Evolutionary conservation across 371 early-diverging fungal species (phyloP), one percentile per base, ranked within the genome.

Genomic region (Sporodiniella umbellata): DNA sequence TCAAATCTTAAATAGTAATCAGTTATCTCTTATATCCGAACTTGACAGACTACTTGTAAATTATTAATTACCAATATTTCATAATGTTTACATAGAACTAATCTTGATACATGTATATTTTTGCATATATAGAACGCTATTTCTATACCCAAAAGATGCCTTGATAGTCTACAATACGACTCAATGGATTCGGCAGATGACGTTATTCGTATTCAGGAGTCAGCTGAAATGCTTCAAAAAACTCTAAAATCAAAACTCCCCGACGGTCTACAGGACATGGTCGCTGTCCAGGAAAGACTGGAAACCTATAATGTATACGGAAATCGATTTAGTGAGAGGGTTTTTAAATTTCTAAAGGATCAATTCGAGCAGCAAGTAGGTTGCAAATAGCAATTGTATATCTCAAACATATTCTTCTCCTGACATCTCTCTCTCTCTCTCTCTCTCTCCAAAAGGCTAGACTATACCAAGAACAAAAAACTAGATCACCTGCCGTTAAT

Each of bases 1-100:
- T 55, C 95, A 95, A 65, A 80, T 92, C 18, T 83, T 90, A 39
- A 88, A 92, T 8, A 70, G 77, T 17, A 97, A 95, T 62, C 96
- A 95, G 53, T 85, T 89, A 26, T 74, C 71, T 18, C 67, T 97
- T 25, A 72, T 94, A n/a, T 61, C 62, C 12, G 94, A 95, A 53
- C 70, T 97, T 14, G 93, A 95, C 58, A 69, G 73, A 24, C 66
- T 95, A 22, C 58, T 95, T 63, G 86, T 87, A 69, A 72, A 28
- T 28, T 7, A 10, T 28, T 28, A 10, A 28, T 7, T 28, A n/a
- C n/a, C n/a, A n/a, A n/a, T n/a, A n/a, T n/a, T n/a, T n/a, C n/a
- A n/a, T n/a, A n/a, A n/a, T n/a, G n/a, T n/a, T n/a, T n/a, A n/a
- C n/a, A n/a, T n/a, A n/a, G 61, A 8, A 60, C 23, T 24, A n/a